phyloP scores from a whole-genome alignment of 116 monocot genomes.

The Phalaenopsis hybrid region DNA sequence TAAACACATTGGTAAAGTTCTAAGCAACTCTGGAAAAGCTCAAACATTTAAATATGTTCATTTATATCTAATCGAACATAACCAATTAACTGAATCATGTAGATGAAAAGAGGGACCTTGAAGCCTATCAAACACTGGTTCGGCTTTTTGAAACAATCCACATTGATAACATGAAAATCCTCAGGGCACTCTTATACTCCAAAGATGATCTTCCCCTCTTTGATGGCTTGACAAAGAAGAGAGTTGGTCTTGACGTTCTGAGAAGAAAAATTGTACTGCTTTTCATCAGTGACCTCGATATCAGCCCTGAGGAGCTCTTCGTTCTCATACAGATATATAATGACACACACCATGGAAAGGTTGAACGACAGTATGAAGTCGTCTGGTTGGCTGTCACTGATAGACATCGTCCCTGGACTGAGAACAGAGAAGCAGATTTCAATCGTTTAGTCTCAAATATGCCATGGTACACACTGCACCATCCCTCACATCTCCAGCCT shows the following conservation, averaged over 20 bases:
- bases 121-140: constrained; percentile 51
- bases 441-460: constrained; percentile 32
- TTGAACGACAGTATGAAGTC: constrained; percentile 63
- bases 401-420: constrained; percentile 33
- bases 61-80: neutral
- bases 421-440: constrained; percentile 34
- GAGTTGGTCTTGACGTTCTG: constrained; percentile 45
- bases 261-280: constrained; percentile 71
- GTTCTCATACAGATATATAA: constrained; percentile 62
- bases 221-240: constrained; percentile 46
- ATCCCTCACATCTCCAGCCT: constrained; percentile 46
- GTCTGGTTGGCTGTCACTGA: constrained; percentile 74
- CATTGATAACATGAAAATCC: constrained; percentile 79
- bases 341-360: constrained; percentile 47
- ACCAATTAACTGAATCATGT: constrained; percentile 6
- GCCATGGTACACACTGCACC: constrained; percentile 65
- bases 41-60: neutral
- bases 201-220: constrained; percentile 62
- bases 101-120: constrained; percentile 56
- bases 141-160: constrained; percentile 52
- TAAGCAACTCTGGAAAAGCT: neutral
- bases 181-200: constrained; percentile 48
- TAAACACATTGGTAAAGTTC: constrained; percentile 43
- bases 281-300: constrained; percentile 59
- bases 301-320: constrained; percentile 65